phyloP scores from a whole-genome alignment of 2,329 filamentous ascomycete species.

The Paramyrothecium roridum region DNA sequence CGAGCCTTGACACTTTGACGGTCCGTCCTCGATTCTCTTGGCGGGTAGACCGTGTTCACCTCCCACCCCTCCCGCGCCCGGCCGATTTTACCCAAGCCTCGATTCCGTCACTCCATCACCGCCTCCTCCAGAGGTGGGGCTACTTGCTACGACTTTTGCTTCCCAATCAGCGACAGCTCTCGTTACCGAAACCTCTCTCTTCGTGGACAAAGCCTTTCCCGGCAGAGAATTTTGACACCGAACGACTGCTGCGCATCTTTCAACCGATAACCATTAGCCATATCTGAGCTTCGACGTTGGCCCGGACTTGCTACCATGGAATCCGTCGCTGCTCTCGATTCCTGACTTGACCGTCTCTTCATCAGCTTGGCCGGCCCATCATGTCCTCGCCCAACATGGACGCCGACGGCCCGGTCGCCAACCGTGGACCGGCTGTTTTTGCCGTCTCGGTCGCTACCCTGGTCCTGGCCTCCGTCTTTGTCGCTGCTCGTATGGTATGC shows the following conservation, averaged over 20 bases:
- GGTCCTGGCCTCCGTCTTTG: slow-evolving; percentile 69
- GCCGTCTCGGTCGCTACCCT: slow-evolving; percentile 69
- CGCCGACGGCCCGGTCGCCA: slow-evolving; percentile 29
- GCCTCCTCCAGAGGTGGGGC: not conserved
- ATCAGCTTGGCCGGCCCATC: slow-evolving; percentile 4
- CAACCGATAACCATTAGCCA: not conserved
- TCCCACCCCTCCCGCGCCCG: not conserved
- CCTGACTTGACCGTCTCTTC: not conserved
- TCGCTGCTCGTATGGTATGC: slow-evolving; percentile 70
- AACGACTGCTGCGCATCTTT: no score
- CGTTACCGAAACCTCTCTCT: no score
- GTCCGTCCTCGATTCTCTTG: no score
- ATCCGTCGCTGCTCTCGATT: not conserved
- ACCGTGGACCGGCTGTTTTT: slow-evolving; percentile 61
- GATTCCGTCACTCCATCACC: not conserved
- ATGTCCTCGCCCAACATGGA: slow-evolving; percentile 16
- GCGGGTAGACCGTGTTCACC: not conserved
- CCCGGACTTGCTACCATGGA: not conserved
- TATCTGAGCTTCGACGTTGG: not conserved
- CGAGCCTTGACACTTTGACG: no score
- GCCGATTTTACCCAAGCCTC: not conserved
- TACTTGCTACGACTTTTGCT: not conserved
- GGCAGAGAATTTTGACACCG: no score
- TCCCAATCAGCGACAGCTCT: not conserved
- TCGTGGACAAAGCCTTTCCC: no score